Evolutionary conservation across 441 rosid species (phyloP), one percentile per base, ranked within the genome.

Genomic region (Populus trichocarpa): DNA sequence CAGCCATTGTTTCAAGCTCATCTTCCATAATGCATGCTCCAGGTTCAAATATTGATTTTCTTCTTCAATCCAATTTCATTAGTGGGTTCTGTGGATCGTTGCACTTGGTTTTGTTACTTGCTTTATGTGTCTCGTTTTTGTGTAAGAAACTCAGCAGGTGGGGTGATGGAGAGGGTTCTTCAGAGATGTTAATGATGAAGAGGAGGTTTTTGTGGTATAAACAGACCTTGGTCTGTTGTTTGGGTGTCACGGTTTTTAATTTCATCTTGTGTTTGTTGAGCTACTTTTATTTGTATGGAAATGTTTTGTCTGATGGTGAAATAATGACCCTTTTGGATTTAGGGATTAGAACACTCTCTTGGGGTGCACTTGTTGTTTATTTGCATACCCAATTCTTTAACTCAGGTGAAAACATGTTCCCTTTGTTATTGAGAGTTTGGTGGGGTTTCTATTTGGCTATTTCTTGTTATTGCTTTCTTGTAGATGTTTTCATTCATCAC

Each of bases 391-490:
- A 78, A 33, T 69, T 73, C 76, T 74, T 73, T 26, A 70, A 70
- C 70, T 81, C 81, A 18, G 66, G 42, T 38, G 81, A 69, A 13
- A 80, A 42, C 13, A 86, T 69, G 77, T 80, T 88, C 81, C 87
- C 88, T 3, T 23, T 85, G 32, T 67, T 80, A 40, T 86, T 88
- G 84, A 88, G 89, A 81, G 81, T 87, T 76, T 90, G 95, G 92
- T 89, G 87, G 93, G 85, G 83, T 36, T 83, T 87, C n/a, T 89
- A 82, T 82, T 67, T 25, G 25, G 25, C 81, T 67, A 23, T 85
- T 73, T 88, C 90, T 68, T 85, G 90, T 85, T 86, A 80, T 81
- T 74, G 85, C 69, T 83, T 90, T 74, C 83, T 83, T 76, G 53
- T 85, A 72, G 92, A 87, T 82, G n/a, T 83, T 36, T 70, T 86